Evolutionary conservation across 1,284 basidiomycete genomes (phyloP).

Genomic region (Rhizoctonia solani): DNA sequence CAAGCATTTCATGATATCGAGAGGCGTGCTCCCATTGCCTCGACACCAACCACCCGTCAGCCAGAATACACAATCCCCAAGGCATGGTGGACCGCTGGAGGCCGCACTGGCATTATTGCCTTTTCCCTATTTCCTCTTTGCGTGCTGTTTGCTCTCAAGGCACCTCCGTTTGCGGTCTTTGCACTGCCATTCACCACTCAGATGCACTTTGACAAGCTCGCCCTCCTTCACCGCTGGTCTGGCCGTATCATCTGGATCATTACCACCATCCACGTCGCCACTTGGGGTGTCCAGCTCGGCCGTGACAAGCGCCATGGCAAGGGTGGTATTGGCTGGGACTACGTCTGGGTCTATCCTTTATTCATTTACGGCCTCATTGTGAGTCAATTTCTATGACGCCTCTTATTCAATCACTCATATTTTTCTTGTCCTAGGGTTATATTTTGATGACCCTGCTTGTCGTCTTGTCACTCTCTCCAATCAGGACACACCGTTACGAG

Average conservation of each 20-base stretch:
- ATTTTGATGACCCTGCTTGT: conserved; percentile 69
- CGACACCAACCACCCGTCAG: conserved; percentile 39
- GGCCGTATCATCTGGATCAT: conserved; percentile 77
- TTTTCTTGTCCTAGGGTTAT: conserved; percentile 57
- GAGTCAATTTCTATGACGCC: conserved; percentile 45
- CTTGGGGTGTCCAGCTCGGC: conserved; percentile 77
- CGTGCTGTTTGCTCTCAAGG: conserved; percentile 77
- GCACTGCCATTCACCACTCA: conserved; percentile 71
- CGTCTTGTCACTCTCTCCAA: conserved; percentile 61
- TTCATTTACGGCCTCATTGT: conserved; percentile 79
- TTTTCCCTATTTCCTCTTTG: conserved; percentile 79
- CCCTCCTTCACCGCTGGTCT: conserved; percentile 70
- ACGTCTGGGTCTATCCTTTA: conserved; percentile 67
- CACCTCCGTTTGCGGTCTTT: conserved; percentile 79
- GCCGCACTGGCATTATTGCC: conserved; percentile 73
- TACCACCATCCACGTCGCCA: conserved; percentile 65
- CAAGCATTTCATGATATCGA: conserved; percentile 17
- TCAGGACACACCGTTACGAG: conserved; percentile 75
- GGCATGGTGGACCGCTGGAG: conserved; percentile 77
- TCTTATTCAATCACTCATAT: conserved; percentile 13
- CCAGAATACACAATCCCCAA: conserved; percentile 69
- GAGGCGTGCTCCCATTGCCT: conserved; percentile 39
- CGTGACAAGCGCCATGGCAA: conserved; percentile 57
- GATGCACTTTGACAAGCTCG: conserved; percentile 77
- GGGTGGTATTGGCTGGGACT: conserved; percentile 58